Evolutionary conservation across 345 rosid genomes (phyloP).

Genomic region (Schrenkiella parvula): DNA sequence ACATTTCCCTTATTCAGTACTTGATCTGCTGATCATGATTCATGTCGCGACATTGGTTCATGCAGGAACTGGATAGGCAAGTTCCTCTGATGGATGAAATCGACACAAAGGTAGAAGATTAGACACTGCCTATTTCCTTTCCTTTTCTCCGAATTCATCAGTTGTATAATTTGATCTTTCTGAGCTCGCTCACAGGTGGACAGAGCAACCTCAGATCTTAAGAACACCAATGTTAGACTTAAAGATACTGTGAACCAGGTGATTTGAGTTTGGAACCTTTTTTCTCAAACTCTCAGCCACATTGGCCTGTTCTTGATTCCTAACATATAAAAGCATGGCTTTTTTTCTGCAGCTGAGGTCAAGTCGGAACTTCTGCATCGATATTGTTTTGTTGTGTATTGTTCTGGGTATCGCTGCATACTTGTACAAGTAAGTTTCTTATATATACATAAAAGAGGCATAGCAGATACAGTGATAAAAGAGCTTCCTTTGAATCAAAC

Average conservation of each 20-base stretch:
- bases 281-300: not conserved
- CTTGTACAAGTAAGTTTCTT: slow-evolving; percentile 83
- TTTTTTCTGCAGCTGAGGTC: slow-evolving; percentile 79
- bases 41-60: slow-evolving; percentile 7
- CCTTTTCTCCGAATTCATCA: not conserved
- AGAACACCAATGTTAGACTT: slow-evolving; percentile 95
- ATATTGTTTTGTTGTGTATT: slow-evolving; percentile 78
- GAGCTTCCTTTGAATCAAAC: not conserved
- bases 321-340: slow-evolving; percentile 3
- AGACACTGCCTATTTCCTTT: not conserved
- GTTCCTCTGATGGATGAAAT: slow-evolving; percentile 99
- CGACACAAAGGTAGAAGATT: slow-evolving; percentile 76
- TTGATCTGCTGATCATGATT: slow-evolving; percentile 20
- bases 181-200: slow-evolving; percentile 58
- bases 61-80: slow-evolving; percentile 94
- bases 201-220: slow-evolving; percentile 87
- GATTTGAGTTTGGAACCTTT: slow-evolving; percentile 19
- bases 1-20: not conserved
- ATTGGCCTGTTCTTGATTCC: not conserved
- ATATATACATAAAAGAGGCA: not conserved
- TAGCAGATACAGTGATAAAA: not conserved
- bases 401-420: slow-evolving; percentile 98
- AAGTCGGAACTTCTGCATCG: slow-evolving; percentile 96
- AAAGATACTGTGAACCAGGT: slow-evolving; percentile 96
- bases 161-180: slow-evolving; percentile 9